A percentile compares a stretch with the other conserved stretches of the same genome.
These are phyloP conservation scores for Lyophyllum shimeji DNA, from an alignment of 768 basidiomycete species.

Conservation along the genomic window DNA sequence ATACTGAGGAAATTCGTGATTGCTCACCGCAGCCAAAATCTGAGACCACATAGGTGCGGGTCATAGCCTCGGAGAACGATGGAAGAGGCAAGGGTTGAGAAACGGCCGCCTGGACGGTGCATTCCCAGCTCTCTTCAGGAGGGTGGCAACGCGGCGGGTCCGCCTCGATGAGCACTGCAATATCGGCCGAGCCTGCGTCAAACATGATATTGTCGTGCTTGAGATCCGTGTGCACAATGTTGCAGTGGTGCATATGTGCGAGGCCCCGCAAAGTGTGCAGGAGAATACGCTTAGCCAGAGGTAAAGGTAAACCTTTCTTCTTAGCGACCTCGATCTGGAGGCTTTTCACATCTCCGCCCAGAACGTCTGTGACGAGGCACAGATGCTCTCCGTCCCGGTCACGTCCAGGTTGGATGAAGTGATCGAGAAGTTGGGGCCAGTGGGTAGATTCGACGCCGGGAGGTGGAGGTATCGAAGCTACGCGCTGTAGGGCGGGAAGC, in stretches of 20 bases:
- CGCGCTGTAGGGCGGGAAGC: constrained; percentile 17
- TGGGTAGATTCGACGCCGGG: constrained; percentile 10
- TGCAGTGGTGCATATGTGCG: constrained; percentile 19
- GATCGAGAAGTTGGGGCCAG: constrained; percentile 18
- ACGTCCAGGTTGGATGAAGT: constrained; percentile 24
- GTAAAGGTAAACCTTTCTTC: constrained; percentile 19
- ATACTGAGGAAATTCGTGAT: background rate
- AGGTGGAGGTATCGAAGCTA: constrained; percentile 4
- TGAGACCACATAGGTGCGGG: constrained; percentile 21
- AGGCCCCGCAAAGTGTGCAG: constrained; percentile 24
- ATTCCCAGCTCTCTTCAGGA: constrained; percentile 19
- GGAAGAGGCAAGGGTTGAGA: constrained; percentile 27
- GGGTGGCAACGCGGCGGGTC: constrained; percentile 21
- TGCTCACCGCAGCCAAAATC: constrained; percentile 27
- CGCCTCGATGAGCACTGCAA: constrained; percentile 3
- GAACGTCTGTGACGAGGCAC: constrained; percentile 25
- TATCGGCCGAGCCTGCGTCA: constrained; percentile 1
- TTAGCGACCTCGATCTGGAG: constrained; percentile 6
- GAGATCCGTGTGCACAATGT: constrained; percentile 29
- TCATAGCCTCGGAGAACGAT: constrained; percentile 19
- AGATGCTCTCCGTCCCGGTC: constrained; percentile 23
- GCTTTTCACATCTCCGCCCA: constrained; percentile 24
- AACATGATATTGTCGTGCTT: constrained; percentile 29
- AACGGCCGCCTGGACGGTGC: constrained; percentile 22
- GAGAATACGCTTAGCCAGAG: constrained; percentile 26